Evolutionary conservation across 768 basidiomycete species (phyloP).

Genomic region (Tylopilus plumbeoviolaceoides): DNA sequence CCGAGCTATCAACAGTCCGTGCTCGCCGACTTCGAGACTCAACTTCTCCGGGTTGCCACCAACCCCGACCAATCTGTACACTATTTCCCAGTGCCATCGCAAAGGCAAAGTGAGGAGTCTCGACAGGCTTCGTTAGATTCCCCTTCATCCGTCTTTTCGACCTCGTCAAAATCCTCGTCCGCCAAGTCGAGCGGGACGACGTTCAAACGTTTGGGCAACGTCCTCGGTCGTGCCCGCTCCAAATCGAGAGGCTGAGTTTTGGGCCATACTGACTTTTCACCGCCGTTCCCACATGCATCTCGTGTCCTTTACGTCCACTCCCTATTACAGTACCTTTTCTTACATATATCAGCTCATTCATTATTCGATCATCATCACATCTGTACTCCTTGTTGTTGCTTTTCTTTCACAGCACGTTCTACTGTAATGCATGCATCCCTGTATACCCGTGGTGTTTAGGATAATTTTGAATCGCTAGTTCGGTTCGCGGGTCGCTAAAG

Average conservation of each 20-base stretch:
- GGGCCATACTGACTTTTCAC: not conserved
- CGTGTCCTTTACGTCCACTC: conserved; percentile 7
- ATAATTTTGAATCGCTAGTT: conserved; percentile 2
- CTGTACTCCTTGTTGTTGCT: not conserved
- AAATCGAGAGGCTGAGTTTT: conserved; percentile 18
- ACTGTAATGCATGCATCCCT: conserved; percentile 13
- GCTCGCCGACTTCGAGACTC: conserved; percentile 30
- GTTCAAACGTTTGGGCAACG: conserved; percentile 18
- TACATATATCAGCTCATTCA: conserved; percentile 8
- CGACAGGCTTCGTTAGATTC: conserved; percentile 26
- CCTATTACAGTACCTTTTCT: conserved; percentile 6
- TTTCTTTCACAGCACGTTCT: conserved; percentile 1
- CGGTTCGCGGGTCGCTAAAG: not conserved
- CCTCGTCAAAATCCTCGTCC: conserved; percentile 16
- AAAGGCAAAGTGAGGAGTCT: conserved; percentile 29
- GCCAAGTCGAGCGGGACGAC: conserved; percentile 21
- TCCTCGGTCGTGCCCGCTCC: conserved; percentile 19
- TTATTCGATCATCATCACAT: conserved; percentile 11
- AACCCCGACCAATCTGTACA: conserved; percentile 31
- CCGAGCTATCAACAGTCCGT: conserved; percentile 30
- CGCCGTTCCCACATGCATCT: conserved; percentile 4
- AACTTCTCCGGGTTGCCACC: conserved; percentile 23
- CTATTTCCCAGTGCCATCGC: conserved; percentile 32
- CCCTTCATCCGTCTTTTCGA: conserved; percentile 26
- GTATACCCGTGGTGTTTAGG: not conserved